Evolutionary conservation across 176 grass and related monocot species (phyloP), one percentile per base, ranked within the genome.

Genomic region (Phoenix dactylifera): DNA sequence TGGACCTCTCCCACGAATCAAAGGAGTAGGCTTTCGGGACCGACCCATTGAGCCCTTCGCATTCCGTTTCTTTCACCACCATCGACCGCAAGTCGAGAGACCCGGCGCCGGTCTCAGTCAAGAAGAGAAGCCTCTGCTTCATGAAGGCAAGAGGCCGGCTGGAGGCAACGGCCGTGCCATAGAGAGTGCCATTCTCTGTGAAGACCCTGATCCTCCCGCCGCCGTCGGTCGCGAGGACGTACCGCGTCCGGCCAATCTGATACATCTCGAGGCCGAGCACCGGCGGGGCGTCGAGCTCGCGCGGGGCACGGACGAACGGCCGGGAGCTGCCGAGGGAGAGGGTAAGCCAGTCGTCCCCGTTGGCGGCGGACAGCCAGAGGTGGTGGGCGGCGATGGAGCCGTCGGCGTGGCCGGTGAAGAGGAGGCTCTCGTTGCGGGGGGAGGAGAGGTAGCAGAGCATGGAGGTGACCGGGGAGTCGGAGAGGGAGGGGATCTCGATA

Each of bases 121-220:
- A 80, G 77, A 97, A 97, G 22, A 90, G 80, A 58, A 88, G 92
- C 4, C 92, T 82, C 65, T 96, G 92, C 83, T 90, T 96, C 7
- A 88, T 89, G 57, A 96, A 88, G 58, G 87, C 92, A 3, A 96
- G 72, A 3, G 92, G 80, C 62, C 72, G 77, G 35, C 84, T 81
- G 0, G 84, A 88, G 26, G 84, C 84, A 59, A 94, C 85, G 54
- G 89, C 89, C 2, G 84, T 94, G 48, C 89, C 92, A 57, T 87
- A 96, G 63, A 96, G 79, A 52, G 92, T 90, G 67, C 87, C 92
- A 64, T 96, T 90, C 76, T 96, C 92, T 2, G 92, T 96, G 86
- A 87, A 96, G 58, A 96, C 83, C 77, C 87, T 66, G 72, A 96
- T 90, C 65, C 86, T 80, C 56, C 83, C 83, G 18, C 74, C 72